Base-by-base conservation (phyloP, 768 basidiomycete genomes). In the Kwoniella sp. region DNA sequence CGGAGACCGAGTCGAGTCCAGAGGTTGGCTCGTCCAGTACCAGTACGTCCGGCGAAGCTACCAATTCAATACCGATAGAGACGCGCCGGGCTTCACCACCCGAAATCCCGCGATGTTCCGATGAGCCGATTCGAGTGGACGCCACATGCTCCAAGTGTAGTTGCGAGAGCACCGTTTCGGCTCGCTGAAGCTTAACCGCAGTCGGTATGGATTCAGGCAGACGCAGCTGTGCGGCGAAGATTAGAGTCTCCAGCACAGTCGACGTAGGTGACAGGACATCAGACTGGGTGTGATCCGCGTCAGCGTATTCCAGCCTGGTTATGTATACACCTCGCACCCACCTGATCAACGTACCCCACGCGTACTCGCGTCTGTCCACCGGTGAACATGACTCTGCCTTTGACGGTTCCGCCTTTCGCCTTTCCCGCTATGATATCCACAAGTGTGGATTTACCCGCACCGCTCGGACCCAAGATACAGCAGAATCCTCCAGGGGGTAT, bases 71-170 rank as follows among this genome's bases (percentile, higher is more conserved):
- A 5, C 89, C 91, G 54, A 95, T 92, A 52, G 85, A 89, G 5
- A 95, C 87, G 43, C 91, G 78, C 39, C 91, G 80, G 79, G 88
- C 87, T 73, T 95, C 90, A 9, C 91, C 91, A 10, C 91, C 91
- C 63, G 86, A 88, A 45, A 95, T 89, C 0, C 89, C 91, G 40
- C 89, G 79, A 17, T 81, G 78, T 57, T 85, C 84, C 5, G 83
- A 81, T 9, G 84, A 83, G 3, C 84, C 83, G 32, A 95, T 91
- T 49, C 86, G 77, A 2, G 81, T 79, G 67, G 93, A 76, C 14
- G 81, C 82, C 12, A 93, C 77, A 32, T 80, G 77, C 7, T 79
- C 75, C 22, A 96, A 81, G 1, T 89, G 89, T 2, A 96, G 81
- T 67, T 86, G 88, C 11, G 81, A 78, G 65, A 96, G 79, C 22